A percentile compares a stretch with the other conserved stretches of the same genome.
Evolutionary conservation across 805 yeast species (phyloP).

Genomic region (Wickerhamiella slavikovae): DNA sequence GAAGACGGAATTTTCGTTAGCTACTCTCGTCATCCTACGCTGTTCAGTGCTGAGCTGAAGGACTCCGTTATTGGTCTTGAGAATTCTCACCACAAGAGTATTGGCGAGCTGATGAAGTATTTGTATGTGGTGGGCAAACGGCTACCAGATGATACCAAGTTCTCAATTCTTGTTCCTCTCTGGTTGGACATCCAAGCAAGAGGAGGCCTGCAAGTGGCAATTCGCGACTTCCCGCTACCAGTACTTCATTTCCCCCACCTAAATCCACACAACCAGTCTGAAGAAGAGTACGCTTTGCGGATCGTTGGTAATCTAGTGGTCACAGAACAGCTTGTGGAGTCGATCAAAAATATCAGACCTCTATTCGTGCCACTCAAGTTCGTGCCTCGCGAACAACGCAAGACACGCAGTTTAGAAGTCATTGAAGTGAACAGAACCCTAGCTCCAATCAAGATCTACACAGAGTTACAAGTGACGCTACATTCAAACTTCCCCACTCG

Average conservation of each 20-base stretch:
- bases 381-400: slow-evolving; percentile 17
- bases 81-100: slow-evolving; percentile 30
- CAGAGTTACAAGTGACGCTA: slow-evolving; percentile 36
- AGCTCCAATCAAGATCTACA: slow-evolving; percentile 50
- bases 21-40: slow-evolving; percentile 28
- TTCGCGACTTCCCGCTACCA: slow-evolving; percentile 79
- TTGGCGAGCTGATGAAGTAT: slow-evolving; percentile 35
- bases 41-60: slow-evolving; percentile 30
- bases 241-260: slow-evolving; percentile 47
- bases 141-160: slow-evolving; percentile 48
- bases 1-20: slow-evolving; percentile 25
- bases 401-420: slow-evolving; percentile 24
- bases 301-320: slow-evolving; percentile 46
- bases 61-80: slow-evolving; percentile 28
- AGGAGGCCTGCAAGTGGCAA: slow-evolving; percentile 10
- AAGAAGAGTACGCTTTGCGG: slow-evolving; percentile 14
- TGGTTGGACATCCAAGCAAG: slow-evolving; percentile 22
- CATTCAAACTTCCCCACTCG: slow-evolving; percentile 37
- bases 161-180: slow-evolving; percentile 48
- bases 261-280: slow-evolving; percentile 17
- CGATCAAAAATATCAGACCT: slow-evolving; percentile 33
- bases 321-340: slow-evolving; percentile 38
- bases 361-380: slow-evolving; percentile 44
- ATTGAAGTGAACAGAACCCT: slow-evolving; percentile 55
- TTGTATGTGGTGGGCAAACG: slow-evolving; percentile 63